Base-by-base conservation (phyloP, 352 stramenopile species). In the Globisporangium irregulare region DNA sequence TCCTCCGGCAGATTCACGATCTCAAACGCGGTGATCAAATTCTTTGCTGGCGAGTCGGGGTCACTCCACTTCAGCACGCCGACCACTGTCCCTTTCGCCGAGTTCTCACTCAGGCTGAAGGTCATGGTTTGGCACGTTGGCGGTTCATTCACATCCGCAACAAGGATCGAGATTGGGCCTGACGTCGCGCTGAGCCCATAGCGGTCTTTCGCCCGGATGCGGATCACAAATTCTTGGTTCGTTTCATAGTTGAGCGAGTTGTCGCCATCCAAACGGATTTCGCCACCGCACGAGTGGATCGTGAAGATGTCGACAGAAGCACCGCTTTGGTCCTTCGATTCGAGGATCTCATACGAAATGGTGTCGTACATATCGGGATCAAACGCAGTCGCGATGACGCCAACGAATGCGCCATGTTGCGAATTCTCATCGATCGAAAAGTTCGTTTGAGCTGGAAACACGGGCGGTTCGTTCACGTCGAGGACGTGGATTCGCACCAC, bases 211-310 rank as follows among this genome's bases (percentile, higher is more conserved):
- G 80, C 81, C 22, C 73, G 77, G 1, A 87, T 59, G 1, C 62
- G 71, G 3, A 90, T 51, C 9, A 69, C 27, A 48, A 77, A 90
- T 0, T 24, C 15, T 9, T 14, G 50, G 62, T 70, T 79, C 9
- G 41, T 41, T 62, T 90, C 81, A 32, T 71, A 87, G 55, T 87
- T 66, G 2, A 90, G 50, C 9, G 25, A 51, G 25, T 71, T 66
- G 15, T 78, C 68, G 3, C 63, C 66, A 18, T 71, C 69, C 3
- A 90, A 29, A 1, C 76, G 73, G 63, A 90, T 62, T 72, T 87
- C 77, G 51, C 79, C 81, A 62, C 84, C 73, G 46, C 81, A 90
- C 14, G 77, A 83, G 57, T 81, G 68, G n/a, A 90, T 74, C 59
- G 74, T 79, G 18, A 90, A 90, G 0, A 78, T 51, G 64, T 90